phyloP scores from a whole-genome alignment of 371 early-diverging fungal species.

The Circinella umbellata region DNA sequence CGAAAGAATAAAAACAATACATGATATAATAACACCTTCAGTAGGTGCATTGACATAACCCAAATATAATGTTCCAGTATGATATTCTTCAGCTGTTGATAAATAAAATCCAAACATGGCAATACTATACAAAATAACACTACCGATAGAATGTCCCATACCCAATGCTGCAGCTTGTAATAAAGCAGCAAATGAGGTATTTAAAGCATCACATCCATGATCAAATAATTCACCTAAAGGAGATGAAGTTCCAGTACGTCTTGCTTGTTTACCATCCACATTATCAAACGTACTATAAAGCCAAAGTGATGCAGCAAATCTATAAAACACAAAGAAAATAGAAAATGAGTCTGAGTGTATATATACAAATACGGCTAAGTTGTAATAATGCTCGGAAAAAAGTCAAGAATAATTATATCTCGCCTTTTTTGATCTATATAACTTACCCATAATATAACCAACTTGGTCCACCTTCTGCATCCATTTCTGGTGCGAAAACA shows the following conservation, averaged over 20 bases:
- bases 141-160: constrained; percentile 76
- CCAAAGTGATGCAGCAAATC: constrained; percentile 89
- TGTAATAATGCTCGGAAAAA: too few species aligned
- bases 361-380: too few species aligned
- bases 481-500: constrained; percentile 50
- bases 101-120: constrained; percentile 89
- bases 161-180: constrained; percentile 88
- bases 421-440: constrained; percentile 1
- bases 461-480: constrained; percentile 38
- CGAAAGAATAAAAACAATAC: constrained; percentile 71
- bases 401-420: too few species aligned
- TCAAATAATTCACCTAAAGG: constrained; percentile 97
- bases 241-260: constrained; percentile 88
- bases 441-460: constrained; percentile 52
- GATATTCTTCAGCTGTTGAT: constrained; percentile 96
- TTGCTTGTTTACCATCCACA: constrained; percentile 98
- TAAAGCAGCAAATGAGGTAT: constrained; percentile 86
- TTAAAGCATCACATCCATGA: constrained; percentile 94
- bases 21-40: constrained; percentile 87
- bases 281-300: constrained; percentile 97
- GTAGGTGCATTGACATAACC: constrained; percentile 96
- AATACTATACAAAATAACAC: constrained; percentile 66
- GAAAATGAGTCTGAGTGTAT: background rate
- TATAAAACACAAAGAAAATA: background rate
- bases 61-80: constrained; percentile 91